Conservation (phyloP, 1,139 yeast genomes). For the Torulaspora pretoriensis region DNA sequence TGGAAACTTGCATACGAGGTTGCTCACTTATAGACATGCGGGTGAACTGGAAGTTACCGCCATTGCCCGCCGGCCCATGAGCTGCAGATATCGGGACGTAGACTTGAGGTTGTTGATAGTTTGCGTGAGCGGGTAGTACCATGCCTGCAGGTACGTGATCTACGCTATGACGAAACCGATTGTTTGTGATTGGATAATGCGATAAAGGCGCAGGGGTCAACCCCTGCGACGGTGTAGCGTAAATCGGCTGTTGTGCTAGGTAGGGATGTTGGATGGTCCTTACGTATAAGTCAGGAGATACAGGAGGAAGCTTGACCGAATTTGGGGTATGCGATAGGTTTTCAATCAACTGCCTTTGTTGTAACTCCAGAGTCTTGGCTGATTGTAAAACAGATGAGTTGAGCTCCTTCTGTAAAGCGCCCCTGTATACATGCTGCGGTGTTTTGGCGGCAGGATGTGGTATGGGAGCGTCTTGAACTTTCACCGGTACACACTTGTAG, state of each 20-base stretch:
- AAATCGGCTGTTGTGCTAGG: constrained; percentile 10
- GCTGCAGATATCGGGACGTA: constrained; percentile 15
- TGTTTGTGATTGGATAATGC: constrained; percentile 10
- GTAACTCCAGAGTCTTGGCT: constrained; percentile 25
- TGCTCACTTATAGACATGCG: constrained; percentile 10
- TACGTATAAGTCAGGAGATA: constrained; percentile 13
- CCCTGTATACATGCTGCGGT: constrained; percentile 6
- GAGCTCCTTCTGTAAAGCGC: constrained; percentile 4
- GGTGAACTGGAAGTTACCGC: constrained; percentile 3
- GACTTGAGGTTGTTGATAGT: constrained; percentile 15
- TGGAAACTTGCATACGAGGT: constrained; percentile 4
- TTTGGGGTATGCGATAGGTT: constrained; percentile 10
- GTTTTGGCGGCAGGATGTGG: constrained; percentile 3
- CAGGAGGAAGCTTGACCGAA: constrained; percentile 14
- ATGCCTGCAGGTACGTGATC: constrained; percentile 14
- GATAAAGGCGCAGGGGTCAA: constrained; percentile 6
- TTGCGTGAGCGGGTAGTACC: constrained; percentile 12
- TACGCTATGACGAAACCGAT: constrained; percentile 7
- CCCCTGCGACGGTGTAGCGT: constrained; percentile 10
- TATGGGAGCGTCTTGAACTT: constrained; percentile 21
- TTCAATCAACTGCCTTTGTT: constrained; percentile 27
- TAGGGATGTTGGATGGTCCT: constrained; percentile 16
- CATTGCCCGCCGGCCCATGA: constrained; percentile 8
- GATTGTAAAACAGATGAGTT: constrained; percentile 16
- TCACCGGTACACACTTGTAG: constrained; percentile 32